phyloP scores from a whole-genome alignment of 2,329 filamentous ascomycete genomes.

The Graphilbum ipis-grandicollis region DNA sequence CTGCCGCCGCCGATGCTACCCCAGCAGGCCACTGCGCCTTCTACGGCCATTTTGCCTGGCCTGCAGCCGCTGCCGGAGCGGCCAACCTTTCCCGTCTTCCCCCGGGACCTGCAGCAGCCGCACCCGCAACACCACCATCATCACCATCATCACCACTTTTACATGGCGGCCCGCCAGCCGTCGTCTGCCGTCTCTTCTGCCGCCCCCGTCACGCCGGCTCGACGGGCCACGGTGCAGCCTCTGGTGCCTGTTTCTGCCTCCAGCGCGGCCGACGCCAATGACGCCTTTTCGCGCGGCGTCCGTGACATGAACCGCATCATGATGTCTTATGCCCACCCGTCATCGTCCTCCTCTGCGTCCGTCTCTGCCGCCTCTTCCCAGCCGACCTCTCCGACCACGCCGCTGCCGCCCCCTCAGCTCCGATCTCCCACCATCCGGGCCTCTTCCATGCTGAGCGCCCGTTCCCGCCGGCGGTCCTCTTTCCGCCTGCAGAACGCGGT shows the following conservation, averaged over 20 bases:
- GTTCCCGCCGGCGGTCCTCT: slow-evolving; percentile 56
- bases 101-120: slow-evolving; percentile 9
- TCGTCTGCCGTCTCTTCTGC: neutral
- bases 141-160: neutral
- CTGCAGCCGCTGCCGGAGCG: neutral
- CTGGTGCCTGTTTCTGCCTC: neutral
- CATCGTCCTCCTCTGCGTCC: neutral
- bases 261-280: neutral
- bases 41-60: neutral
- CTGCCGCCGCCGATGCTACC: neutral
- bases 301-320: slow-evolving; percentile 73
- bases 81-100: neutral
- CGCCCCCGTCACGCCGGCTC: too few species aligned
- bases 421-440: slow-evolving; percentile 37
- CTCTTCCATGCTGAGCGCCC: slow-evolving; percentile 31
- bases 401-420: slow-evolving; percentile 49
- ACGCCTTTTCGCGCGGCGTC: slow-evolving; percentile 51
- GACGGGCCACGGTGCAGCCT: too few species aligned
- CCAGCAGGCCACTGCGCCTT: neutral
- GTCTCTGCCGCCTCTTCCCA: slow-evolving; percentile 42
- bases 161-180: neutral
- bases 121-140: slow-evolving; percentile 19
- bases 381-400: slow-evolving; percentile 79
- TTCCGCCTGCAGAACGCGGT: slow-evolving; percentile 80
- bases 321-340: slow-evolving; percentile 22